phyloP scores from a whole-genome alignment of 352 stramenopile species.

The Hyaloperonospora brassicae region DNA sequence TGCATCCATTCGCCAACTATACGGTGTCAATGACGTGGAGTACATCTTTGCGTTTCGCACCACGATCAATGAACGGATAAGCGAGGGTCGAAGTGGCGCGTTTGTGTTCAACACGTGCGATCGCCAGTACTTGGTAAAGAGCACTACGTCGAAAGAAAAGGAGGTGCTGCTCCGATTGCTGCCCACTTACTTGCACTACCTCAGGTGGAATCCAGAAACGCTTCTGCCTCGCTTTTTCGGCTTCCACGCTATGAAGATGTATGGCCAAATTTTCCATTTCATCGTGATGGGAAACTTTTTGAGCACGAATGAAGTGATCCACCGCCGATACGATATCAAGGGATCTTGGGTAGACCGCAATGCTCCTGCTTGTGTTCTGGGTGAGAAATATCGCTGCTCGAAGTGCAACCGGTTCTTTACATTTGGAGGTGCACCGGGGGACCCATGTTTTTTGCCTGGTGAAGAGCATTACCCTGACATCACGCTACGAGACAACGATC shows the following conservation, averaged over 20 bases:
- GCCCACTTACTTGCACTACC: constrained; percentile 75
- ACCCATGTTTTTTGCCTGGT: constrained; percentile 45
- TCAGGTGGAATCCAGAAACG: constrained; percentile 83
- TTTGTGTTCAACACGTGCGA: constrained; percentile 89
- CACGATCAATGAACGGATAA: constrained; percentile 86
- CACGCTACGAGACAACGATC: constrained; percentile 75
- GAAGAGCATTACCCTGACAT: constrained; percentile 80
- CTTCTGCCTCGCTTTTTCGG: constrained; percentile 87
- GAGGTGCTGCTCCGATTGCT: constrained; percentile 73
- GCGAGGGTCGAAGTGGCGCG: constrained; percentile 77
- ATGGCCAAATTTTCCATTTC: constrained; percentile 87
- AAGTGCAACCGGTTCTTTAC: constrained; percentile 83
- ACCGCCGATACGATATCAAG: constrained; percentile 88
- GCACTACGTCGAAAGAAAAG: constrained; percentile 71
- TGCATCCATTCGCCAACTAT: constrained; percentile 57
- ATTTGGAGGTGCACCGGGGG: constrained; percentile 42
- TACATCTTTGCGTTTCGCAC: constrained; percentile 72
- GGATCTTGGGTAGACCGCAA: constrained; percentile 86
- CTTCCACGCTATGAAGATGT: constrained; percentile 88
- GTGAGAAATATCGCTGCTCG: constrained; percentile 71
- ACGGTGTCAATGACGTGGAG: constrained; percentile 62
- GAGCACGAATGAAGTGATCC: constrained; percentile 73
- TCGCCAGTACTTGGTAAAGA: constrained; percentile 88
- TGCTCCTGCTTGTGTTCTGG: constrained; percentile 59
- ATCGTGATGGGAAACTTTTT: constrained; percentile 91